phyloP scores from a whole-genome alignment of 1,284 basidiomycete genomes.

The Trichosporon asahii region DNA sequence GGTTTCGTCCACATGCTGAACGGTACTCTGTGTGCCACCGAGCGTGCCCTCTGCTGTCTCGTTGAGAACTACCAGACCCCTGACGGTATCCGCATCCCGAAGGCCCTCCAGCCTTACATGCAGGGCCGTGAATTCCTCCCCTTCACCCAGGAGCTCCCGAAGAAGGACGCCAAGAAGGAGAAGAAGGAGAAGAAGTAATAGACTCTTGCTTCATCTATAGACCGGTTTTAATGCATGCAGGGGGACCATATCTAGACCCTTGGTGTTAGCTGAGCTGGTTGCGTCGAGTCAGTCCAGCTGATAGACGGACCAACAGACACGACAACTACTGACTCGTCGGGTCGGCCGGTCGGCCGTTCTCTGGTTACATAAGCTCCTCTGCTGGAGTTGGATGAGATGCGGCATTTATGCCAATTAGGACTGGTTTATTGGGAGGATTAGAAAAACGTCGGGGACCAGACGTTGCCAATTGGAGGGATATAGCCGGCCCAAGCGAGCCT shows the following conservation, averaged over 20 bases:
- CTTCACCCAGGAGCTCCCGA: slow-evolving; percentile 55
- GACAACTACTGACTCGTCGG: neutral
- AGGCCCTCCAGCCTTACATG: slow-evolving; percentile 89
- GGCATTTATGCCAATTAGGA: neutral
- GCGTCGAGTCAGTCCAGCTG: no score
- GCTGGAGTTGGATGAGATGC: neutral
- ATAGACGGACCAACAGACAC: no score
- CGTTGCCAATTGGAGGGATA: neutral
- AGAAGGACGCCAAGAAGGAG: slow-evolving; percentile 42
- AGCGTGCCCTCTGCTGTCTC: slow-evolving; percentile 91
- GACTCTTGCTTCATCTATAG: neutral
- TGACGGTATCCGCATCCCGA: slow-evolving; percentile 87
- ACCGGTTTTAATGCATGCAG: neutral
- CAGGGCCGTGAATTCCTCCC: slow-evolving; percentile 90
- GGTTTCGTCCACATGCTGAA: slow-evolving; percentile 96
- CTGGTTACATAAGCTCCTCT: neutral
- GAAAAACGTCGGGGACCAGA: neutral
- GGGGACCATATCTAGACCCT: neutral
- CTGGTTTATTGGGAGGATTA: neutral
- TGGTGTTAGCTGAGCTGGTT: neutral
- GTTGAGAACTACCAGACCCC: slow-evolving; percentile 99
- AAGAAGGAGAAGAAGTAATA: slow-evolving; percentile 23
- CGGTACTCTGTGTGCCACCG: slow-evolving; percentile 94
- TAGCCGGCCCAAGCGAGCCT: neutral
- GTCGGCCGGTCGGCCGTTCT: neutral